phyloP scores from a whole-genome alignment of 129 eudicot genomes.

The Tagetes erecta region DNA sequence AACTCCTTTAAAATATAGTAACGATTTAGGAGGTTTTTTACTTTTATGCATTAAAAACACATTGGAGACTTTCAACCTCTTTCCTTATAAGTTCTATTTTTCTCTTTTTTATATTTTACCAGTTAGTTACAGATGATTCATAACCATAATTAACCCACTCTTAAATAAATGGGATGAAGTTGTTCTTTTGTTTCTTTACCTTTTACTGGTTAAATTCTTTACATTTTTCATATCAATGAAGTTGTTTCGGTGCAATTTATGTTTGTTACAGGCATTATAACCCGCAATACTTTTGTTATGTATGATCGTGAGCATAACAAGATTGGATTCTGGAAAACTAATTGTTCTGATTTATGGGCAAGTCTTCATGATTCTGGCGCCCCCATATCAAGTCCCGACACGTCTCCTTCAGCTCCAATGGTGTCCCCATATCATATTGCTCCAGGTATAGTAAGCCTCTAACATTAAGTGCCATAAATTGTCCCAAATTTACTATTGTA shows the following conservation, averaged over 20 bases:
- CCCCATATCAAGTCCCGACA: slow-evolving; percentile 47
- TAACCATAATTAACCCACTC: not conserved
- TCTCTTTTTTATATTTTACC: not conserved
- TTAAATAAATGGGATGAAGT: not conserved
- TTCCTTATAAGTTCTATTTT: not conserved
- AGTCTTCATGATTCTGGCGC: slow-evolving; percentile 56
- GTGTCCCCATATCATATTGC: slow-evolving; percentile 39
- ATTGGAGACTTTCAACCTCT: not conserved
- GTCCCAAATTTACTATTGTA: not conserved
- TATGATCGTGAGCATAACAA: slow-evolving; percentile 92
- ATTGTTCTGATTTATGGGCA: slow-evolving; percentile 93
- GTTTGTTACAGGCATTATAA: slow-evolving; percentile 65
- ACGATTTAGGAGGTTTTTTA: not conserved
- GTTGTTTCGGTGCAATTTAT: slow-evolving; percentile 4
- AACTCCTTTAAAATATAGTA: not conserved
- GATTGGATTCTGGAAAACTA: slow-evolving; percentile 98
- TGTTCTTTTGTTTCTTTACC: not conserved
- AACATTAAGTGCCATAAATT: not conserved
- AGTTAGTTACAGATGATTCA: not conserved
- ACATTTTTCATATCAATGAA: not conserved
- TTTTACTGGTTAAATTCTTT: slow-evolving; percentile 7
- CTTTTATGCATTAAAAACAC: not conserved
- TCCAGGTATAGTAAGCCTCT: slow-evolving; percentile 55
- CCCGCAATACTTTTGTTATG: slow-evolving; percentile 86
- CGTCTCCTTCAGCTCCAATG: slow-evolving; percentile 57